A percentile compares a stretch with the other conserved stretches of the same genome.
Evolutionary conservation across 148 eudicot species (phyloP).

Genomic region (Heliamphora exappendiculata): DNA sequence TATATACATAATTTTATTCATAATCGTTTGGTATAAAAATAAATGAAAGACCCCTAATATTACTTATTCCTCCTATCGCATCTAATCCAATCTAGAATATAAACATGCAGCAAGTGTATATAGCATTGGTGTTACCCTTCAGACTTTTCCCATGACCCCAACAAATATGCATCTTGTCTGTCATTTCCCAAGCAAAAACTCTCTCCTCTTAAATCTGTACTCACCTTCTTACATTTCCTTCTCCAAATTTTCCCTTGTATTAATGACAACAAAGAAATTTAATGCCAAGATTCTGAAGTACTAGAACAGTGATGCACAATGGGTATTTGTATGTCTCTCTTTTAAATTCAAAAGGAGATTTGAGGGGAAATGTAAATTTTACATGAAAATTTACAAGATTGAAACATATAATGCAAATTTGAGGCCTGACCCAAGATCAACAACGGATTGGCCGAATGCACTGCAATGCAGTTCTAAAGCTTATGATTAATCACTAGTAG

Average conservation of each 20-base stretch:
- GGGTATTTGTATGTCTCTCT: neutral
- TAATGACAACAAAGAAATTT: neutral
- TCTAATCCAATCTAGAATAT: too few relatives aligned
- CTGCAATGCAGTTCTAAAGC: neutral
- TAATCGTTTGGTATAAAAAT: too few relatives aligned
- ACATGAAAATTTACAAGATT: neutral
- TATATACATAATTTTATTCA: too few relatives aligned
- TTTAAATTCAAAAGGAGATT: neutral
- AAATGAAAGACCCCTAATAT: too few relatives aligned
- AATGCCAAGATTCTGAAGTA: neutral
- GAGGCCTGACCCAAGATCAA: conserved; percentile 1
- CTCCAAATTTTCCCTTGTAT: neutral
- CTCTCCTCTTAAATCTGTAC: neutral
- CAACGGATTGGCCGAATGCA: neutral
- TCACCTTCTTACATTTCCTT: neutral
- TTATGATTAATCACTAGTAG: neutral
- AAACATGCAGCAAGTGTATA: too few relatives aligned
- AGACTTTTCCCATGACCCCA: too few relatives aligned
- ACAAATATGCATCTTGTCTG: too few relatives aligned
- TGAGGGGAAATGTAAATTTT: conserved; percentile 6
- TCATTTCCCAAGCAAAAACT: too few relatives aligned
- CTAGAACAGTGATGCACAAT: neutral
- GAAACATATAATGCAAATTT: neutral
- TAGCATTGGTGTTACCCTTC: too few relatives aligned
- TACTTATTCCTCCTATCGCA: too few relatives aligned